These are phyloP conservation scores for Magnolia changhungtana DNA, from an alignment of 164 flowering plant species.

Conservation along the genomic window DNA sequence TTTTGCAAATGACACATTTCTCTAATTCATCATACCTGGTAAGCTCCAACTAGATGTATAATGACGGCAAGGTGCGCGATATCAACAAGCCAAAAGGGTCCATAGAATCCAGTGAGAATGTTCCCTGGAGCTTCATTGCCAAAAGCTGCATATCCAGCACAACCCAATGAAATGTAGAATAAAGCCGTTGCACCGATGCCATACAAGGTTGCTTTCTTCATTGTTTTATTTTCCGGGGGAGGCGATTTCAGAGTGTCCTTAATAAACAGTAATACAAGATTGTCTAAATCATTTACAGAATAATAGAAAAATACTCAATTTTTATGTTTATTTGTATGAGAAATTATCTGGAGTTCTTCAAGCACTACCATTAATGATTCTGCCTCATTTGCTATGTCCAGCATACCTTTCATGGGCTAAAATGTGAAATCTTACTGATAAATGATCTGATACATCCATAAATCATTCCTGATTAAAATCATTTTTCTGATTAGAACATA, in stretches of 20 bases:
- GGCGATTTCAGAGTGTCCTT: slow-evolving; percentile 25
- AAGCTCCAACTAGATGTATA: slow-evolving; percentile 20
- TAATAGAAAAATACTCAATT: too few relatives aligned
- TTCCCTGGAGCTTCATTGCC: slow-evolving; percentile 25
- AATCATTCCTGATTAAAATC: too few relatives aligned
- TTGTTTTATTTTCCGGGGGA: slow-evolving; percentile 18
- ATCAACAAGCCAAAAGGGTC: slow-evolving; percentile 19
- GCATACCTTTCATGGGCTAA: too few relatives aligned
- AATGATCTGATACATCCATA: too few relatives aligned
- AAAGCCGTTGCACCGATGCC: slow-evolving; percentile 8
- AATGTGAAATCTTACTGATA: too few relatives aligned
- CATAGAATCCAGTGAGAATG: slow-evolving; percentile 23
- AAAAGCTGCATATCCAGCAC: slow-evolving; percentile 26
- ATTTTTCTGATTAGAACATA: background rate
- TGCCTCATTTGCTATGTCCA: too few relatives aligned
- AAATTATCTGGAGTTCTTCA: background rate
- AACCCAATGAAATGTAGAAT: slow-evolving; percentile 16
- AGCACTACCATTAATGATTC: too few relatives aligned
- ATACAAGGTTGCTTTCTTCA: slow-evolving; percentile 18
- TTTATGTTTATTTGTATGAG: background rate
- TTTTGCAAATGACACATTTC: background rate
- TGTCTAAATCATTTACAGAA: background rate
- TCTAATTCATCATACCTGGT: slow-evolving; percentile 12
- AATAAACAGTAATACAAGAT: background rate
- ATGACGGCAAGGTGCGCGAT: slow-evolving; percentile 17